Base-by-base conservation (phyloP, 2,329 filamentous ascomycete species). In the Colletotrichum phormii region DNA sequence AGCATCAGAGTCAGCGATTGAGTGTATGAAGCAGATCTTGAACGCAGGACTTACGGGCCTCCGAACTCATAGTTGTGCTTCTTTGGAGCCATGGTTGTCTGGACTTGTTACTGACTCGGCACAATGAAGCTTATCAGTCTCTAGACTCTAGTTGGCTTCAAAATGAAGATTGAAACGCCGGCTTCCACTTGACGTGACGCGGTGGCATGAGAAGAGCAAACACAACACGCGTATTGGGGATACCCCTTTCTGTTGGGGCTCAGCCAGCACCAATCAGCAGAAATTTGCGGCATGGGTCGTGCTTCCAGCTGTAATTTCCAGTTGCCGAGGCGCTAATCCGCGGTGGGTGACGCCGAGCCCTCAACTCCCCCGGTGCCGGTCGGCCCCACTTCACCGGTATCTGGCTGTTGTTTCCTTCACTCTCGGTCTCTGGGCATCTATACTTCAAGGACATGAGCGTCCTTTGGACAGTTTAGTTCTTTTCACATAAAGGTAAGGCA, bases 11-110 rank as follows among this genome's bases (percentile, higher is more conserved):
- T 18, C 24, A 29, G 0, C 12, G 12, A 5, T 3, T 46, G 15
- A 15, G 26, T n/a, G 13, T 22, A 15, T 0, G 7, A 13, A 2
- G 2, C 37, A 13, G 15, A 9, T 6, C 18, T 33, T 1, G 3
- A 18, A 31, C 8, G 65, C 12, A 37, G 31, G 6, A 79, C 80
- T 78, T 67, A 81, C 80, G 80, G 80, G 73, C 80, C 80, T 37
- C 80, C 80, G 15, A 81, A 81, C 59, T 81, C 80, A 53, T 82
- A 82, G 0, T 67, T 76, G 24, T 70, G 71, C 55, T 76, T 72
- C 49, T 73, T 73, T 5, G 11, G 49, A 29, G 60, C 65, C 70
- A 72, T 72, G 11, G 7, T 29, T 24, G 37, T 13, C 0, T 54
- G 4, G 2, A 8, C 2, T 22, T 49, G 49, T 51, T 5, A 2